phyloP scores from a whole-genome alignment of 192 early-diverging fungal genomes.

The Phlyctochytrium bullatum region DNA sequence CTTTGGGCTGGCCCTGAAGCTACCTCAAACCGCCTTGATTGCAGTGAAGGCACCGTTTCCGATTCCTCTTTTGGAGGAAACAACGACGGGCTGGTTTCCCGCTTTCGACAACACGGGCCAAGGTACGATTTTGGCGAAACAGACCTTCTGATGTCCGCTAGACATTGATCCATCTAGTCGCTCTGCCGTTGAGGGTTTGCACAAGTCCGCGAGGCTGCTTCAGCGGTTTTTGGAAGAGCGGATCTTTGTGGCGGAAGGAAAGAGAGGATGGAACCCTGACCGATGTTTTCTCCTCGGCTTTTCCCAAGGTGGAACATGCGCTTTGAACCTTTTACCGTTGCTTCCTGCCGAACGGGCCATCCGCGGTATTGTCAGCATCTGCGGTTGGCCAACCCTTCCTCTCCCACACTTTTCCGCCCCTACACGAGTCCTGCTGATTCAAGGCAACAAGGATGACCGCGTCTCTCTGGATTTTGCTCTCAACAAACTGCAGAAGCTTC shows the following conservation, averaged over 20 bases:
- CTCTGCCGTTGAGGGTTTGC: constrained; percentile 47
- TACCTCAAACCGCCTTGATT: constrained; percentile 62
- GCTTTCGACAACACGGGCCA: constrained; percentile 56
- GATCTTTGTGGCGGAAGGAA: constrained; percentile 36
- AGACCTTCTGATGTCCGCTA: too few species aligned
- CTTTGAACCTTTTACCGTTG: constrained; percentile 63
- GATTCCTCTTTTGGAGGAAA: constrained; percentile 56
- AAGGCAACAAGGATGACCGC: constrained; percentile 54
- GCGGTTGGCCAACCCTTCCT: constrained; percentile 50
- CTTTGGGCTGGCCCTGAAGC: constrained; percentile 55
- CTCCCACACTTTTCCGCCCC: constrained; percentile 16
- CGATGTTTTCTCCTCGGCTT: constrained; percentile 71
- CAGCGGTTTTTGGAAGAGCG: constrained; percentile 44
- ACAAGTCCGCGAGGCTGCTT: constrained; percentile 43
- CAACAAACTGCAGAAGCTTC: too few species aligned
- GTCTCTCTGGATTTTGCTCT: constrained; percentile 34
- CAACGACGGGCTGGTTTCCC: constrained; percentile 66
- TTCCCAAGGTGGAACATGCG: constrained; percentile 67
- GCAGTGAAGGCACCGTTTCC: constrained; percentile 57
- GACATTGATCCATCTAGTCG: too few species aligned
- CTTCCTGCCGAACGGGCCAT: constrained; percentile 11
- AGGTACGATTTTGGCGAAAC: too few species aligned
- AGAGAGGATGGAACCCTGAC: constrained; percentile 31
- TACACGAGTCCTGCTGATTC: constrained; percentile 53
- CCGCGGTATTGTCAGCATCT: constrained; percentile 60